These are phyloP conservation scores for Rubia balearica DNA, from an alignment of 305 asterid species.

Conservation along the genomic window DNA sequence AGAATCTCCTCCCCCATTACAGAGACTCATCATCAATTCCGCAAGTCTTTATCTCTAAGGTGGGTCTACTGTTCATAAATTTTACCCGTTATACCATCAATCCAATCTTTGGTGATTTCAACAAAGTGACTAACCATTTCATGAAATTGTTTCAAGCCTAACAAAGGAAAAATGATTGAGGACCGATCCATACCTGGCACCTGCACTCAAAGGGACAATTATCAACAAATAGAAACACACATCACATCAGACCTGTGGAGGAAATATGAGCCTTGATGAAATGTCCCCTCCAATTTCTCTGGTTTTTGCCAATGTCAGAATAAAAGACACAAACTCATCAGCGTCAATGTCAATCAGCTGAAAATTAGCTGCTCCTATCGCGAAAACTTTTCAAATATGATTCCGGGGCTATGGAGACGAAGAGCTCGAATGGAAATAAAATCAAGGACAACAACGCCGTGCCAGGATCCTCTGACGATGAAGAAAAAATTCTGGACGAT, in stretches of 20 bases:
- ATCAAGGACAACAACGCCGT: too few relatives aligned
- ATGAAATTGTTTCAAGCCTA: slow-evolving; percentile 82
- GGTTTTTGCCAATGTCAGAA: slow-evolving; percentile 59
- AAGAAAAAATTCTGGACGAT: too few relatives aligned
- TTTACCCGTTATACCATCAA: slow-evolving; percentile 42
- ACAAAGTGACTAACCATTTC: slow-evolving; percentile 96
- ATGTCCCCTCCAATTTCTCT: slow-evolving; percentile 82
- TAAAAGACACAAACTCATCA: slow-evolving; percentile 30
- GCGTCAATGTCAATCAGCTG: too few relatives aligned
- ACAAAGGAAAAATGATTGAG: slow-evolving; percentile 88
- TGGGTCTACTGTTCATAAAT: slow-evolving; percentile 80
- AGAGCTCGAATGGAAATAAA: too few relatives aligned
- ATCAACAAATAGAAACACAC: not conserved
- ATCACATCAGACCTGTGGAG: not conserved
- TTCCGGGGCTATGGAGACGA: too few relatives aligned
- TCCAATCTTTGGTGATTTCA: slow-evolving; percentile 66
- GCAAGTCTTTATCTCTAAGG: slow-evolving; percentile 37
- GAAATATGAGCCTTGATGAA: slow-evolving; percentile 65
- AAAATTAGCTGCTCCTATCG: too few relatives aligned
- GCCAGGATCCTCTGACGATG: too few relatives aligned
- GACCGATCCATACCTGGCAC: slow-evolving; percentile 95
- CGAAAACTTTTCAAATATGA: too few relatives aligned
- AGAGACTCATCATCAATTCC: not conserved
- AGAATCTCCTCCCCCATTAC: too few relatives aligned
- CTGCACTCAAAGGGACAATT: slow-evolving; percentile 31